Percentiles rank a stretch among this genome's conserved stretches.
Conservation (phyloP, 306 rosid genomes). For the Lathyrus oleraceus region DNA sequence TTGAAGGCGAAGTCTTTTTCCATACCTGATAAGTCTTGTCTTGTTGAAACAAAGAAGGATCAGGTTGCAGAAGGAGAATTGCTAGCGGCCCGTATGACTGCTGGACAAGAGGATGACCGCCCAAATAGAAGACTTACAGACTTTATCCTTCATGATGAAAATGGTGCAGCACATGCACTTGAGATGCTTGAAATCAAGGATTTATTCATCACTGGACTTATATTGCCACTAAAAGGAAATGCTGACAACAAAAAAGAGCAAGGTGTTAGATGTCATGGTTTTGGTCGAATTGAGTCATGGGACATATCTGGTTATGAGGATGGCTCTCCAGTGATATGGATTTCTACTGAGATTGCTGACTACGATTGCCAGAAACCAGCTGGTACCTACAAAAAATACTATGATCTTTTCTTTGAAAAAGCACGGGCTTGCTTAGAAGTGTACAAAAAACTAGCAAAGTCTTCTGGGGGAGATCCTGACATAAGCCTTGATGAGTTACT, state of each 20-base stretch:
- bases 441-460: no score
- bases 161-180: conserved; percentile 58
- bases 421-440: no score
- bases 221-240: conserved; percentile 64
- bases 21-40: conserved; percentile 51
- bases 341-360: no score
- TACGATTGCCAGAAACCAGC: no score
- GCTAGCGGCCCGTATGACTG: conserved; percentile 63
- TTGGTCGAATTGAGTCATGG: no score
- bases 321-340: no score
- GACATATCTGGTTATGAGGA: no score
- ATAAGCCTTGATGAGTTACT: no score
- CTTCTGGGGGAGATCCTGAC: no score
- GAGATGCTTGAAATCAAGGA: conserved; percentile 85
- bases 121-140: conserved; percentile 80
- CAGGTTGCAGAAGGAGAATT: conserved; percentile 63
- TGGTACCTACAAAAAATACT: no score
- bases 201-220: conserved; percentile 70
- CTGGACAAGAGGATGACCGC: conserved; percentile 54
- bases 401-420: no score
- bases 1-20: no score
- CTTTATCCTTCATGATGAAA: conserved; percentile 70
- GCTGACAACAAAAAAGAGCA: conserved; percentile 61
- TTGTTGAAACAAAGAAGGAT: conserved; percentile 61
- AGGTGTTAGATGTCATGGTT: conserved; percentile 69